Percentiles rank a stretch among this genome's conserved stretches.
phyloP scores from a whole-genome alignment of 495 filamentous ascomycete genomes.

The Filosporella fistucella region DNA sequence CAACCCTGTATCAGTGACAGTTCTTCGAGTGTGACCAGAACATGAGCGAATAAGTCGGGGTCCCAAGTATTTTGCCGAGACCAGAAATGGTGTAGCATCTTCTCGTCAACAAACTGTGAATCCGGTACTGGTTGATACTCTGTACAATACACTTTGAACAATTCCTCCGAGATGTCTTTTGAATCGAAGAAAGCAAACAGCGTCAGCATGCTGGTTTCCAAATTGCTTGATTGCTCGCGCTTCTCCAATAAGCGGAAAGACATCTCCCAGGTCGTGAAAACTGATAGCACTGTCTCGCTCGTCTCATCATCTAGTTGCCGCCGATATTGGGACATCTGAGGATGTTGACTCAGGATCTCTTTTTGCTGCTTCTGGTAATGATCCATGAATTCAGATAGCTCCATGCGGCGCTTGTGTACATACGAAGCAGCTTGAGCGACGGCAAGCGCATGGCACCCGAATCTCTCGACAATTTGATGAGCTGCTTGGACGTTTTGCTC shows the following conservation, averaged over 20 bases:
- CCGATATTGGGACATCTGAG: conserved; percentile 13
- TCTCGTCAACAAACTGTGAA: too few relatives aligned
- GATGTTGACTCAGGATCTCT: conserved; percentile 7
- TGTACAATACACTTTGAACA: conserved; percentile 1
- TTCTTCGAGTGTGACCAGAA: neutral
- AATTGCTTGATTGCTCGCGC: neutral
- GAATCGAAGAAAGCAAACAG: conserved; percentile 15
- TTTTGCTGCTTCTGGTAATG: conserved; percentile 3
- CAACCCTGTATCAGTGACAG: conserved; percentile 6
- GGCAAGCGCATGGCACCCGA: conserved; percentile 25
- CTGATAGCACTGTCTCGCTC: conserved; percentile 10
- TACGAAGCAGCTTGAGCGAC: conserved; percentile 30
- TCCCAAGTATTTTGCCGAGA: too few relatives aligned
- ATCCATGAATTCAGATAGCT: conserved; percentile 11
- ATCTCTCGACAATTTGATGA: conserved; percentile 20
- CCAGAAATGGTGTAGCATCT: too few relatives aligned
- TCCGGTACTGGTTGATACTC: too few relatives aligned
- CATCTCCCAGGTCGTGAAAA: conserved; percentile 20
- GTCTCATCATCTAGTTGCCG: conserved; percentile 1
- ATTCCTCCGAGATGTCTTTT: conserved; percentile 9
- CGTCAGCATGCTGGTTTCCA: conserved; percentile 8
- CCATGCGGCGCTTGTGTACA: conserved; percentile 8
- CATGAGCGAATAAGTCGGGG: neutral
- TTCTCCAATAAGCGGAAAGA: conserved; percentile 12
- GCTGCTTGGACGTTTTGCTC: neutral